Evolutionary conservation across 2,329 filamentous ascomycete genomes (phyloP).

Genomic region (Calonectria honghensis): DNA sequence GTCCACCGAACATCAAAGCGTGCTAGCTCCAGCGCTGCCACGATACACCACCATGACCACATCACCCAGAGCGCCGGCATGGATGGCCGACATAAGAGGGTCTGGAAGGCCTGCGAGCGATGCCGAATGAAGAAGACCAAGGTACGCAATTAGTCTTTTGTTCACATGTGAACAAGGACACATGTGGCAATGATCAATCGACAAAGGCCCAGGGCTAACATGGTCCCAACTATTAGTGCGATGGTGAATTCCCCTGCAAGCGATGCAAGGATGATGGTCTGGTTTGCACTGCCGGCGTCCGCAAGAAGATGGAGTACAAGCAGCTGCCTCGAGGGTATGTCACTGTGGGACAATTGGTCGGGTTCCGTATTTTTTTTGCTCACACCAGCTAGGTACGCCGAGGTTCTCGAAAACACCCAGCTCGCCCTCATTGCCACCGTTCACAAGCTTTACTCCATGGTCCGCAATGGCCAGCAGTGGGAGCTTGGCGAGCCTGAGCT

Average conservation of each 20-base stretch:
- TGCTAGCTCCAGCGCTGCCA: constrained; percentile 62
- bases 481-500: constrained; percentile 78
- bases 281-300: constrained; percentile 77
- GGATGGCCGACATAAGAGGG: constrained; percentile 77
- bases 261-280: constrained; percentile 79
- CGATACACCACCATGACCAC: constrained; percentile 62
- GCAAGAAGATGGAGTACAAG: constrained; percentile 82
- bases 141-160: constrained; percentile 61
- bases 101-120: constrained; percentile 80
- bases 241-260: constrained; percentile 80
- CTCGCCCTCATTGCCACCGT: constrained; percentile 79
- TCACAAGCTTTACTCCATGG: constrained; percentile 80
- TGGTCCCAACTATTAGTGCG: constrained; percentile 67
- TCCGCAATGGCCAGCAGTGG: constrained; percentile 75
- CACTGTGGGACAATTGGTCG: constrained; percentile 12
- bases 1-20: constrained; percentile 72
- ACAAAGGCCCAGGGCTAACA: neutral
- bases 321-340: constrained; percentile 77
- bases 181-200: constrained; percentile 39
- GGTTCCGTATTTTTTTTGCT: constrained; percentile 38
- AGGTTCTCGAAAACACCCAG: constrained; percentile 79
- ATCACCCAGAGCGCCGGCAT: constrained; percentile 59
- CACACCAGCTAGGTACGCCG: constrained; percentile 71
- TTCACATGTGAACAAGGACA: constrained; percentile 23
- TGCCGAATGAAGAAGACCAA: constrained; percentile 83